A percentile compares a stretch with the other conserved stretches of the same genome.
Conservation (phyloP, 345 rosid species). For the Pistacia atlantica region DNA sequence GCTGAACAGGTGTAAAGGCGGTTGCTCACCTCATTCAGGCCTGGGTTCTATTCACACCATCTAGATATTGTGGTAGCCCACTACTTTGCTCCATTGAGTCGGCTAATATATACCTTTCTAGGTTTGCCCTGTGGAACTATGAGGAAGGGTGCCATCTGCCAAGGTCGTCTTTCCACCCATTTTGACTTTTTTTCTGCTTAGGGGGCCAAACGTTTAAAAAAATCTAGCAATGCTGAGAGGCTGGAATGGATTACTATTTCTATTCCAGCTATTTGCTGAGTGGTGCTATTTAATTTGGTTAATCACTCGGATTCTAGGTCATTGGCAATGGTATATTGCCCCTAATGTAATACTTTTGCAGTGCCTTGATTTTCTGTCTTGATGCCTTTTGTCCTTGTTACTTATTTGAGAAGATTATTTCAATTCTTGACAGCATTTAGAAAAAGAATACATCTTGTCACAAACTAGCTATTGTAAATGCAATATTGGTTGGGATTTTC, state of each 20-base stretch:
- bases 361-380: not conserved
- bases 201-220: too few species aligned
- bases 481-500: not conserved
- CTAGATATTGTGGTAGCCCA: not conserved
- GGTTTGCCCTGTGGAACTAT: not conserved
- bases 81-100: not conserved
- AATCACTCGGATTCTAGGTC: not conserved
- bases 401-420: not conserved
- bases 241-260: not conserved
- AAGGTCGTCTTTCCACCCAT: not conserved
- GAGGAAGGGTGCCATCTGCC: not conserved
- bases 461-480: not conserved
- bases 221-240: too few species aligned
- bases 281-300: not conserved
- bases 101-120: not conserved
- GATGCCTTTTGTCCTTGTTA: not conserved
- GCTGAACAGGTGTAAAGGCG: not conserved
- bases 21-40: not conserved
- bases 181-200: not conserved
- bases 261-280: not conserved
- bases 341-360: not conserved
- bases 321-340: not conserved
- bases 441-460: not conserved
- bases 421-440: not conserved
- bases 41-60: not conserved